Conservation (phyloP, 202 grass and related monocot genomes). For the Schoenoplectus tabernaemontani region DNA sequence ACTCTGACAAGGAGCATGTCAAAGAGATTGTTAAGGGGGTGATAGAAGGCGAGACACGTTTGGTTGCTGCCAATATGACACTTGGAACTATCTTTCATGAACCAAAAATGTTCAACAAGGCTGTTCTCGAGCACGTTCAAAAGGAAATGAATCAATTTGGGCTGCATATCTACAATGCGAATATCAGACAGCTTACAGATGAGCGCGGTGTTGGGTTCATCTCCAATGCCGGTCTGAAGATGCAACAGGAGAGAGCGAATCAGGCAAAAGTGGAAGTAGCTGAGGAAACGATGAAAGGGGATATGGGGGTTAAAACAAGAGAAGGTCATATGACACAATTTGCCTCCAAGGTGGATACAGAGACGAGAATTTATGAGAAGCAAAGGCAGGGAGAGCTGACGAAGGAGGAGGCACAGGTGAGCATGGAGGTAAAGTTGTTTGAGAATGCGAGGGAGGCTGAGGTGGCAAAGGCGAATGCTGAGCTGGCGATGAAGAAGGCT, state of each 20-base stretch:
- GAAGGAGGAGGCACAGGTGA: slow-evolving; percentile 51
- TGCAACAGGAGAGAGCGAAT: slow-evolving; percentile 58
- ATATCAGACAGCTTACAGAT: slow-evolving; percentile 63
- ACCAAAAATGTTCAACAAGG: slow-evolving; percentile 51
- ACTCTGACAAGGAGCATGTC: slow-evolving; percentile 37
- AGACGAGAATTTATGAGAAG: slow-evolving; percentile 45
- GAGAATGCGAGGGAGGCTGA: slow-evolving; percentile 62
- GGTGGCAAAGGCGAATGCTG: slow-evolving; percentile 49
- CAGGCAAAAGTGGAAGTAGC: slow-evolving; percentile 67
- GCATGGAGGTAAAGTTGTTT: slow-evolving; percentile 61
- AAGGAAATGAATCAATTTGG: slow-evolving; percentile 69
- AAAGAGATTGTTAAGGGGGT: slow-evolving; percentile 52
- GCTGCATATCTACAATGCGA: slow-evolving; percentile 70
- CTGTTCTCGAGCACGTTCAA: slow-evolving; percentile 50
- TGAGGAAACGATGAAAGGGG: slow-evolving; percentile 62
- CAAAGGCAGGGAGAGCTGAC: slow-evolving; percentile 41
- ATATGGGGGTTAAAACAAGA: slow-evolving; percentile 47
- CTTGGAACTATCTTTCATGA: slow-evolving; percentile 63
- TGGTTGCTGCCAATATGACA: slow-evolving; percentile 54
- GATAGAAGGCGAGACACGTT: slow-evolving; percentile 65
- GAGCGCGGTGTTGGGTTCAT: slow-evolving; percentile 41
- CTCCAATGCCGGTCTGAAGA: slow-evolving; percentile 57
- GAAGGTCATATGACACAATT: slow-evolving; percentile 52
- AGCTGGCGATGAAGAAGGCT: slow-evolving; percentile 69
- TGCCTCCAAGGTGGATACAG: slow-evolving; percentile 58